A percentile compares a stretch with the other conserved stretches of the same genome.
phyloP scores from a whole-genome alignment of 2,329 filamentous ascomycete species.

The Didymella lethalis region DNA sequence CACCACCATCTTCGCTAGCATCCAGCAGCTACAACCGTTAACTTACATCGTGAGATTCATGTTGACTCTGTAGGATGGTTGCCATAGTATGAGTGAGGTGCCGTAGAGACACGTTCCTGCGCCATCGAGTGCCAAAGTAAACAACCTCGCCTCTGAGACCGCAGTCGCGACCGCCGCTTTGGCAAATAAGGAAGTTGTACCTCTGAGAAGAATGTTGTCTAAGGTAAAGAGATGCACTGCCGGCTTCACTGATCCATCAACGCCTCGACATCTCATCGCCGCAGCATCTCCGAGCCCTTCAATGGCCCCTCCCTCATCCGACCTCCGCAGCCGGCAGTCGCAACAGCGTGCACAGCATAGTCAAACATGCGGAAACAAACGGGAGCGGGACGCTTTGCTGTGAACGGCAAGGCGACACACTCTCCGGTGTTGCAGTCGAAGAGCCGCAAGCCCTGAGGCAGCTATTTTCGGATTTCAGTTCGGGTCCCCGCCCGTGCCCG shows the following conservation, averaged over 20 bases:
- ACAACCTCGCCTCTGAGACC: background rate
- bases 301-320: conserved; percentile 43
- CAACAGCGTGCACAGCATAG: conserved; percentile 25
- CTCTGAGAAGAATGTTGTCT: background rate
- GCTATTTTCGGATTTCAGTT: conserved; percentile 35
- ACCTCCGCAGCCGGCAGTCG: conserved; percentile 33
- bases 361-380: conserved; percentile 24
- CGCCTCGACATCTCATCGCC: conserved; percentile 13
- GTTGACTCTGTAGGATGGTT: background rate
- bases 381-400: conserved; percentile 24
- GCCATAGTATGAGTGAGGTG: background rate
- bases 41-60: background rate
- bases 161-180: background rate
- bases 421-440: conserved; percentile 29
- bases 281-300: conserved; percentile 23
- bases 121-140: background rate
- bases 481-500: conserved; percentile 38
- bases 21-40: too few relatives aligned
- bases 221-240: background rate
- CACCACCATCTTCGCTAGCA: background rate
- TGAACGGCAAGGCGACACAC: conserved; percentile 22
- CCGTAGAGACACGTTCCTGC: background rate
- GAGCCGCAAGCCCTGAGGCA: conserved; percentile 33
- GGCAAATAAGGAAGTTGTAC: background rate
- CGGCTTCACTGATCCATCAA: conserved; percentile 7